Conservation (phyloP, 148 eudicot genomes). For the Camellia granthamiana region DNA sequence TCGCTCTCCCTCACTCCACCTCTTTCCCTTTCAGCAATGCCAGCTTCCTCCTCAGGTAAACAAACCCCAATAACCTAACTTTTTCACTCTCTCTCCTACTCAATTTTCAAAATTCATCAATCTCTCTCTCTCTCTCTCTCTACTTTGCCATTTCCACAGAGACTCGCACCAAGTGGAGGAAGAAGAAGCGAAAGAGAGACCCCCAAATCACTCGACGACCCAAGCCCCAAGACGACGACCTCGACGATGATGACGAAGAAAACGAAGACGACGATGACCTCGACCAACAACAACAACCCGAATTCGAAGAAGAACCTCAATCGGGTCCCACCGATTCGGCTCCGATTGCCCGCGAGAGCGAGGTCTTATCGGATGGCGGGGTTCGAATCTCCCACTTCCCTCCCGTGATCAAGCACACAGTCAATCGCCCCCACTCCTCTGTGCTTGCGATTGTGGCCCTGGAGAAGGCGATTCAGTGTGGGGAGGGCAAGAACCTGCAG, state of each 20-base stretch:
- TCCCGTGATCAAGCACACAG: slow-evolving; percentile 39
- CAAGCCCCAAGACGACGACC: slow-evolving; percentile 48
- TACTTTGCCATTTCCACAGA: slow-evolving; percentile 32
- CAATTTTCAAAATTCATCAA: neutral
- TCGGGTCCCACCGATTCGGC: slow-evolving; percentile 17
- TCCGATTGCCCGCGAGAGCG: slow-evolving; percentile 30
- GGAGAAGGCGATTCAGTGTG: slow-evolving; percentile 47
- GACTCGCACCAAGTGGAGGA: slow-evolving; percentile 67
- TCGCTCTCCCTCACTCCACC: neutral
- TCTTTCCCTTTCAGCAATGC: slow-evolving; percentile 42
- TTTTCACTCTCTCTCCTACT: neutral
- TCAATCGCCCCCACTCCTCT: slow-evolving; percentile 54
- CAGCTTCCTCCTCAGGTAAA: slow-evolving; percentile 77
- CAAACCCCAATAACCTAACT: neutral
- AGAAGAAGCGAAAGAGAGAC: slow-evolving; percentile 50
- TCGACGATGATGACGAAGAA: slow-evolving; percentile 48
- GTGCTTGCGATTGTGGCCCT: slow-evolving; percentile 44
- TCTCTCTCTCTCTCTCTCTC: too few species aligned
- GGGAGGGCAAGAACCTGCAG: slow-evolving; percentile 33
- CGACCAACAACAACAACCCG: slow-evolving; percentile 22
- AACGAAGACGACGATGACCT: slow-evolving; percentile 43
- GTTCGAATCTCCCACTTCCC: slow-evolving; percentile 66
- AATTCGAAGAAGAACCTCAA: slow-evolving; percentile 49
- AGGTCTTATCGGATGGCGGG: slow-evolving; percentile 50
- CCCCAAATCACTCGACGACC: slow-evolving; percentile 47